phyloP scores from a whole-genome alignment of 257 asterid genomes.

The Pogostemon cablin region DNA sequence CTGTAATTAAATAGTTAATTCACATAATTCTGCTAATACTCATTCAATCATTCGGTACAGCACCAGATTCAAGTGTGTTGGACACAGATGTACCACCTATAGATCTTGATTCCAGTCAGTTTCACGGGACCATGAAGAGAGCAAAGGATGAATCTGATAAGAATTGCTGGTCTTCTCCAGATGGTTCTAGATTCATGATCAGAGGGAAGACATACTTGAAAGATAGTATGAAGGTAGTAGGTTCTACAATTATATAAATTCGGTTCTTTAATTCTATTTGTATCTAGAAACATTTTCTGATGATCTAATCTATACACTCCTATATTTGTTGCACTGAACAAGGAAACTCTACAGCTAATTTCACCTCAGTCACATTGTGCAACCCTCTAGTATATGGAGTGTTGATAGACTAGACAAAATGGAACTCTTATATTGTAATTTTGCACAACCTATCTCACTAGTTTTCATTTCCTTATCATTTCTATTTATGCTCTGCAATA shows the following conservation, averaged over 20 bases:
- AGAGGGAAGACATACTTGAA: conserved; percentile 94
- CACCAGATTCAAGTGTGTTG: conserved; percentile 57
- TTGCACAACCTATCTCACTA: background rate
- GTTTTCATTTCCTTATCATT: conserved; percentile 1
- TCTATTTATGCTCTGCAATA: conserved; percentile 20
- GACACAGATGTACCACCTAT: conserved; percentile 52
- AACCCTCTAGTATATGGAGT: conserved; percentile 7
- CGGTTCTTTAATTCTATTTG: background rate
- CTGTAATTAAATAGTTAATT: conserved; percentile 18
- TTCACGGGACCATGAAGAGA: conserved; percentile 78
- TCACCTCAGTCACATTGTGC: background rate
- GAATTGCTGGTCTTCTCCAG: conserved; percentile 90
- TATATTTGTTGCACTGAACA: background rate
- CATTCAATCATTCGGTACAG: conserved; percentile 44
- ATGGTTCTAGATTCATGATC: conserved; percentile 92
- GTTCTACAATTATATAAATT: conserved; percentile 5
- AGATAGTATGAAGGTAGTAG: conserved; percentile 74
- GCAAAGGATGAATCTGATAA: conserved; percentile 73
- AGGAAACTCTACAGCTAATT: background rate
- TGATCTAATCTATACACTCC: background rate
- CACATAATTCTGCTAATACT: conserved; percentile 25
- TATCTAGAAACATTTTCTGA: background rate
- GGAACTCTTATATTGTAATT: background rate
- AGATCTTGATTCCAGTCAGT: conserved; percentile 53
- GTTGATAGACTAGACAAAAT: conserved; percentile 4